phyloP scores from a whole-genome alignment of 2,329 filamentous ascomycete genomes.

The Pseudocercospora ulei region DNA sequence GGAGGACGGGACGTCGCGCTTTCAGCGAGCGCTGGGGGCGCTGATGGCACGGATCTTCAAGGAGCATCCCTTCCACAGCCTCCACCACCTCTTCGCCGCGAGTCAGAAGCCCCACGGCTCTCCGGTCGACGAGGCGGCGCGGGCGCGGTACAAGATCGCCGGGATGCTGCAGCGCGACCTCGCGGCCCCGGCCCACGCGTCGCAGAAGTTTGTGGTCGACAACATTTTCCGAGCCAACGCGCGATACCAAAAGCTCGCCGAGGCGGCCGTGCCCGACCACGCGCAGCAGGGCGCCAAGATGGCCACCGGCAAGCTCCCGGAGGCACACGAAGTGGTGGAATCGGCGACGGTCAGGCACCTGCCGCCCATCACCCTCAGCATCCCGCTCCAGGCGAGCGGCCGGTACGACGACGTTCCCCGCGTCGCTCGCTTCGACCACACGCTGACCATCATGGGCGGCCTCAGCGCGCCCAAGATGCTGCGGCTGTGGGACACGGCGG shows the following conservation, averaged over 20 bases:
- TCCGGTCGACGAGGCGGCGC: slow-evolving; percentile 55
- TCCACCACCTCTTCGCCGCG: slow-evolving; percentile 88
- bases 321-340: slow-evolving; percentile 54
- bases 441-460: slow-evolving; percentile 77
- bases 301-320: slow-evolving; percentile 52
- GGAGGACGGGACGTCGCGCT: slow-evolving; percentile 57
- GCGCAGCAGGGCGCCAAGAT: slow-evolving; percentile 37
- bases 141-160: slow-evolving; percentile 65
- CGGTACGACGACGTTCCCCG: slow-evolving; percentile 68
- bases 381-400: slow-evolving; percentile 61
- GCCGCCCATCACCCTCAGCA: slow-evolving; percentile 80
- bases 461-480: slow-evolving; percentile 91
- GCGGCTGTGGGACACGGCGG: slow-evolving; percentile 68
- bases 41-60: slow-evolving; percentile 75
- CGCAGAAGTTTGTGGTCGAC: slow-evolving; percentile 53
- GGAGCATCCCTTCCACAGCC: slow-evolving; percentile 91
- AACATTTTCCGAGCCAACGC: slow-evolving; percentile 65
- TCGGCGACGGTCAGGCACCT: slow-evolving; percentile 50
- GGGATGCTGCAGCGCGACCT: slow-evolving; percentile 56
- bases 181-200: slow-evolving; percentile 35
- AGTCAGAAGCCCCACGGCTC: slow-evolving; percentile 45
- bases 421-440: slow-evolving; percentile 61
- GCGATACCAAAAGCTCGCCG: slow-evolving; percentile 53
- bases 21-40: slow-evolving; percentile 64
- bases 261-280: slow-evolving; percentile 50